Conservation (phyloP, 1,284 basidiomycete species). For the Puccinia novopanici region DNA sequence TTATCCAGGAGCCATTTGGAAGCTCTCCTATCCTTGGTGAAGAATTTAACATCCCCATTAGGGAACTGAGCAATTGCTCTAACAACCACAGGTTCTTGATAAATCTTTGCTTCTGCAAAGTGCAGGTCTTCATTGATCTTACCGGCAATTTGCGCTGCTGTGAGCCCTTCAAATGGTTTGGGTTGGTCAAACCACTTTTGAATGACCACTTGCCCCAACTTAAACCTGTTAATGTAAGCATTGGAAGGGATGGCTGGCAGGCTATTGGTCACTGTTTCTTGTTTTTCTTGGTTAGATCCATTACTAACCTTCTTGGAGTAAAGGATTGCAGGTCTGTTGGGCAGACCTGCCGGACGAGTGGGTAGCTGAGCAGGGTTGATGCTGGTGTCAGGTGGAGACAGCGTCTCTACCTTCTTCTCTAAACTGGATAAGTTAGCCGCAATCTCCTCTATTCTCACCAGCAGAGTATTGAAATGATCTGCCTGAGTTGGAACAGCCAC, state of each 20-base stretch:
- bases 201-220: neutral
- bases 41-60: conserved; percentile 5
- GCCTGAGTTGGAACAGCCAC: too few species aligned
- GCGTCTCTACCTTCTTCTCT: too few species aligned
- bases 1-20: conserved; percentile 21
- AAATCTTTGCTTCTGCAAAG: neutral
- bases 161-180: neutral
- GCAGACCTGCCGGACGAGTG: too few species aligned
- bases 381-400: too few species aligned
- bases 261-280: neutral
- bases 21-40: neutral
- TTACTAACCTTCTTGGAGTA: neutral
- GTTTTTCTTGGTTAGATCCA: too few species aligned
- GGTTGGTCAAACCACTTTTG: neutral
- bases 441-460: too few species aligned
- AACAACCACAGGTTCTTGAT: neutral
- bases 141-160: neutral
- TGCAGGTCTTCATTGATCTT: neutral
- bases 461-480: too few species aligned
- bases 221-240: neutral
- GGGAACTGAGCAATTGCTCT: neutral
- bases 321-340: neutral
- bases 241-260: neutral
- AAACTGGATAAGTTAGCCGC: too few species aligned
- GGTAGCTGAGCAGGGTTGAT: too few species aligned